Percentiles rank a stretch among this genome's conserved stretches.
Conservation (phyloP, 441 rosid genomes). For the Pelargonium citronellum region DNA sequence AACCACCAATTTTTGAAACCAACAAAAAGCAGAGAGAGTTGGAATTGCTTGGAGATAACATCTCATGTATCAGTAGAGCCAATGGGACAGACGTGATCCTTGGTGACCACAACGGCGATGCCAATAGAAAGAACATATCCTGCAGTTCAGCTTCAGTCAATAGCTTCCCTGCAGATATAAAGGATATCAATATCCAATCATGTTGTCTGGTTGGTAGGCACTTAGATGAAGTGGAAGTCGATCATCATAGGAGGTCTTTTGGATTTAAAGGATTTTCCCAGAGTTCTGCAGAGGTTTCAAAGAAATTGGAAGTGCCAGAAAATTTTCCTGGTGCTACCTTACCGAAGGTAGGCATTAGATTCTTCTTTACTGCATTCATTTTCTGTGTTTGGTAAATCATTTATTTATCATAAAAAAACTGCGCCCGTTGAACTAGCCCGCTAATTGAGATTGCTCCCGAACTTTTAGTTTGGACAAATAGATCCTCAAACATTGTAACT, state of each 20-base stretch:
- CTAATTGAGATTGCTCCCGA: background rate
- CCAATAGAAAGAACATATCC: conserved; percentile 20
- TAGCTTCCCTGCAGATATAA: conserved; percentile 18
- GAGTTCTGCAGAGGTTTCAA: conserved; percentile 20
- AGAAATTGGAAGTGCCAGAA: conserved; percentile 26
- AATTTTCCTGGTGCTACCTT: conserved; percentile 20
- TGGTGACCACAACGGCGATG: conserved; percentile 10
- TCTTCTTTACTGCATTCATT: conserved; percentile 1
- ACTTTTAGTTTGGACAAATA: background rate
- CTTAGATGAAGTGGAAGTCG: conserved; percentile 15
- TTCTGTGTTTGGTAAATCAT: background rate
- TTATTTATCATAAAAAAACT: background rate
- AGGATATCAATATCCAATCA: conserved; percentile 1
- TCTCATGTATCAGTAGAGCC: conserved; percentile 24
- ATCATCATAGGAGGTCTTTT: conserved; percentile 12
- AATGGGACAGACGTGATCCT: conserved; percentile 17
- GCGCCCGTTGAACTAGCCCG: background rate
- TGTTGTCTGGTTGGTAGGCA: conserved; percentile 16
- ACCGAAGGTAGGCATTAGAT: conserved; percentile 22
- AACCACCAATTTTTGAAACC: conserved; percentile 10
- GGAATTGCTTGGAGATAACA: conserved; percentile 26
- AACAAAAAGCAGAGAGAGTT: conserved; percentile 19
- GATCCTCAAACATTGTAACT: background rate
- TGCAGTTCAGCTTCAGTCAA: conserved; percentile 22
- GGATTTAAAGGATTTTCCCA: conserved; percentile 17